A percentile compares a stretch with the other conserved stretches of the same genome.
Conservation (phyloP, 1,284 basidiomycete genomes). For the Jaminaea rosea region DNA sequence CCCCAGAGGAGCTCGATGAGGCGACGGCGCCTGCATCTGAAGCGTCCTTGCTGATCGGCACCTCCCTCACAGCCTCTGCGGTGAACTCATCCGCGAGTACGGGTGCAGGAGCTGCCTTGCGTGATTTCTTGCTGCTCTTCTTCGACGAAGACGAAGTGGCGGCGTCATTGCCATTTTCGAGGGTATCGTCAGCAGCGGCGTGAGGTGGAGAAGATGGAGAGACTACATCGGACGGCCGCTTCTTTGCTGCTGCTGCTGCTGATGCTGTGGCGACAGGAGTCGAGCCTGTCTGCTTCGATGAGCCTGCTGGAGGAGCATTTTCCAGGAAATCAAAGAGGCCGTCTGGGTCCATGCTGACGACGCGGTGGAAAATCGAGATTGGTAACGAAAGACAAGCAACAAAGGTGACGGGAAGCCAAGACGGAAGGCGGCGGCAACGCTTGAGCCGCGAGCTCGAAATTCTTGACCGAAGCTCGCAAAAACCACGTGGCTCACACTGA, state of each 20-base stretch:
- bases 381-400: too few species aligned
- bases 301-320: too few species aligned
- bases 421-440: too few species aligned
- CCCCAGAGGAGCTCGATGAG: too few species aligned
- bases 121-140: background rate
- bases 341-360: constrained; percentile 2
- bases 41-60: background rate
- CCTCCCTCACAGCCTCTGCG: background rate
- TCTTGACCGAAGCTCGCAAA: too few species aligned
- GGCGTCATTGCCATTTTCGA: background rate
- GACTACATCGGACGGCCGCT: background rate
- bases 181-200: background rate
- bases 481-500: too few species aligned
- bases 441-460: too few species aligned
- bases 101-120: background rate
- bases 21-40: background rate
- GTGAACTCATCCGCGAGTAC: constrained; percentile 4
- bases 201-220: background rate
- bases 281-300: background rate
- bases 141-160: background rate
- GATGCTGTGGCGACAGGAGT: too few species aligned
- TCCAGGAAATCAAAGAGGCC: constrained; percentile 2
- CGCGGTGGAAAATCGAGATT: background rate
- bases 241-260: background rate
- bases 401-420: too few species aligned